Evolutionary conservation across 768 basidiomycete species (phyloP).

Genomic region (Trametes elegans): DNA sequence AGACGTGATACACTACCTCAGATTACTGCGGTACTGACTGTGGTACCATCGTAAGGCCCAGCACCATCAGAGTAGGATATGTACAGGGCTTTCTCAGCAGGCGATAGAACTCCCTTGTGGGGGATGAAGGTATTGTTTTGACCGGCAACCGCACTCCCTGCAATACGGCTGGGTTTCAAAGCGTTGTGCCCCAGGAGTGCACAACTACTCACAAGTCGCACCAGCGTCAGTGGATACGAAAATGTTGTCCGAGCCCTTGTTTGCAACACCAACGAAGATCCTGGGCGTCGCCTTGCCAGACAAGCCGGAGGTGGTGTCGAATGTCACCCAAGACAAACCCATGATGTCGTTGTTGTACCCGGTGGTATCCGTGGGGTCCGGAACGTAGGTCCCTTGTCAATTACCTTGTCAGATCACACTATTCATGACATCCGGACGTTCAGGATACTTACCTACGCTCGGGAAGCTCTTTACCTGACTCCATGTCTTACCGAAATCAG

Average conservation of each 20-base stretch:
- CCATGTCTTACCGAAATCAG: constrained; percentile 58
- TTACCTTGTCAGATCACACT: too few relatives aligned
- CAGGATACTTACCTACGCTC: constrained; percentile 43
- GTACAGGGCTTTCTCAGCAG: constrained; percentile 54
- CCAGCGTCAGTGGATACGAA: constrained; percentile 59
- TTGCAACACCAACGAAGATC: constrained; percentile 70
- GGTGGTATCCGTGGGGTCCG: constrained; percentile 50
- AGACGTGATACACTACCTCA: not conserved
- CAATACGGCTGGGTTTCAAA: not conserved
- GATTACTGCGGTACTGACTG: not conserved
- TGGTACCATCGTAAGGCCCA: constrained; percentile 58
- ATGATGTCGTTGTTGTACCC: constrained; percentile 38
- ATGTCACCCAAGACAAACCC: constrained; percentile 61
- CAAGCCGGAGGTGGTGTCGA: constrained; percentile 56
- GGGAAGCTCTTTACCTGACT: constrained; percentile 58
- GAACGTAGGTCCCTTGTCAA: constrained; percentile 46
- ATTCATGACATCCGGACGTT: not conserved
- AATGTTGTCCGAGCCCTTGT: constrained; percentile 49
- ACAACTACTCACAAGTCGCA: constrained; percentile 46
- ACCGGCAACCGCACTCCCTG: constrained; percentile 57
- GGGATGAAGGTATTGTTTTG: constrained; percentile 57
- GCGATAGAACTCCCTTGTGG: constrained; percentile 66
- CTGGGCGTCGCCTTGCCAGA: constrained; percentile 54
- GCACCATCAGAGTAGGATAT: constrained; percentile 62
- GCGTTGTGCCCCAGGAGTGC: not conserved